Base-by-base conservation (phyloP, 192 early-diverging fungal genomes). In the Gigaspora rosea region DNA sequence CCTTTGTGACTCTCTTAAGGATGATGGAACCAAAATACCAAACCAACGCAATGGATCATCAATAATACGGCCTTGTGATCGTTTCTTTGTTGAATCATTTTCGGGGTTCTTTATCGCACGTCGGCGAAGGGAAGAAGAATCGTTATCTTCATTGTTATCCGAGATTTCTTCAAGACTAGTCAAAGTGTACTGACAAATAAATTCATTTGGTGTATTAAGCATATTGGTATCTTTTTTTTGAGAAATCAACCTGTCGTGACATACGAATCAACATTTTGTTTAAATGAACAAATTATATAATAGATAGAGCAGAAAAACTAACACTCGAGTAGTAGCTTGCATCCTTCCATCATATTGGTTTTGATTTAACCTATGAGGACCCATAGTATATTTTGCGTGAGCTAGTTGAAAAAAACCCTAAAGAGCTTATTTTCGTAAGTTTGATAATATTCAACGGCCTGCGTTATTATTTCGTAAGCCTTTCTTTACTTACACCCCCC, bases 351-450 rank as follows among this genome's bases (percentile, higher is more conserved):
- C 84, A 66, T 84, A 85, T 18, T 83, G 81, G 18, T 78, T 61
- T 61, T 74, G 76, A 10, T 74, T 76, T 16, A 85, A 48, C 18
- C 57, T 82, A 50, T 47, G 73, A 11, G 80, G 68, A 16, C 84
- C 84, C 84, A 85, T 85, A 22, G 79, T 79, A 68, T 85, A 85
- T 52, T 85, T 85, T n/a, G 84, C 77, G 48, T 85, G 84, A 41
- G 82, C 80, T 33, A 85, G 50, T 56, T 81, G 75, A 10, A 85
- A 27, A 52, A 78, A 83, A 11, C 80, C 84, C 84, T 85, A 4
- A 46, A 73, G 18, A 41, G 15, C 16, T n/a, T 49, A 18, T 41
- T 3, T 50, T 71, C 22, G 22, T 15, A 32, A 27, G 27, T 71
- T 52, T 16, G 22, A 20, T 36, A 51, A 36, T 51, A 22, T 12